Base-by-base conservation (phyloP, 1,284 basidiomycete species). In the Cutaneotrichosporon cyanovorans region DNA sequence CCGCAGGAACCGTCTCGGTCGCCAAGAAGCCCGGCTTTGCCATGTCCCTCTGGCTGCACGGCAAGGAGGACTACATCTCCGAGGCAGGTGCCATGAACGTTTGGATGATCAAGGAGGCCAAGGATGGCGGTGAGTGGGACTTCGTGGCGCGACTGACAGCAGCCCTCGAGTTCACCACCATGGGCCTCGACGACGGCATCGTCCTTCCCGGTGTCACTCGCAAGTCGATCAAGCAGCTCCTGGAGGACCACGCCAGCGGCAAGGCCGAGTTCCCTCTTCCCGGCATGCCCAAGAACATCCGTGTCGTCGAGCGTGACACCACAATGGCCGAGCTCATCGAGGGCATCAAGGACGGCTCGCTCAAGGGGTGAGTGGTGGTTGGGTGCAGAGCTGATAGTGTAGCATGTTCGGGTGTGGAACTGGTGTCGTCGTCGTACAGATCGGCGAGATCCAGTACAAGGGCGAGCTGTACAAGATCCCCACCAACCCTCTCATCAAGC, bases 61-160 rank as follows among this genome's bases (percentile, higher is more conserved):
- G 59, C 31, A 42, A 63, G 33, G 59, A 68, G 49, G 60, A 68
- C 49, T 67, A 51, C 46, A 59, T 69, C 45, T 66, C 63, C 4
- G 68, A 70, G 51, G 68, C 66, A 10, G 66, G 68, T 21, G 66
- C 62, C 8, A 67, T 68, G 66, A 70, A 68, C 50, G 57, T 70
- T 15, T 68, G 53, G 39, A 61, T 68, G 47, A 62, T 68, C 59
- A 67, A 68, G 46, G 50, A 67, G 55, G 63, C 63, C 14, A 32
- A 45, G 22, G 65, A 68, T 44, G 64, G 65, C 21, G 53, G 62
- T 63, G 45, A 56, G 62, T 51, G 11, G 14, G 21, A 20, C 4
- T 14, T 18, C 11, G 19, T 23, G 22, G 16, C 31, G 4, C 10
- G 30, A 8, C 37, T 40, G 32, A 42, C 37, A 4, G 6, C 21